Evolutionary conservation across 306 rosid species (phyloP).

Genomic region (Datisca glomerata): DNA sequence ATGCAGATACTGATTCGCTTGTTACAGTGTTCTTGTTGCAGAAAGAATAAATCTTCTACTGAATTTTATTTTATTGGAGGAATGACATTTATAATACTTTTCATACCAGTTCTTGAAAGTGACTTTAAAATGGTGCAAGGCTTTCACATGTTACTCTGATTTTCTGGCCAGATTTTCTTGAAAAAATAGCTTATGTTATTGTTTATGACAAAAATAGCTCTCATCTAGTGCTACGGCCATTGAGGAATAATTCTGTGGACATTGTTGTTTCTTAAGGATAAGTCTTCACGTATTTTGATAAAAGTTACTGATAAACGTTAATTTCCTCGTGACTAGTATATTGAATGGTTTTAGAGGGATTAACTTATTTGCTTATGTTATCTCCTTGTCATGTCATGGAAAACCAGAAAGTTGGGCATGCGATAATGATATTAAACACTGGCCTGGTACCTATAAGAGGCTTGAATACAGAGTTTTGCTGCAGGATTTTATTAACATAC

Average conservation of each 20-base stretch:
- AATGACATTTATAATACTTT: background rate
- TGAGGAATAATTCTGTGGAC: background rate
- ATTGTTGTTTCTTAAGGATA: background rate
- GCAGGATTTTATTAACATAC: no score
- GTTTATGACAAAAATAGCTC: background rate
- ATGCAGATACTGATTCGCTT: no score
- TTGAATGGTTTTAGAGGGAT: no score
- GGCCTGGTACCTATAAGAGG: no score
- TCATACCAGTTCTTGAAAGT: background rate
- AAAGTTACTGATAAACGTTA: background rate
- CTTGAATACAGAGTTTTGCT: no score
- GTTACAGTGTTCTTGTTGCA: background rate
- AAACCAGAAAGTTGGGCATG: no score
- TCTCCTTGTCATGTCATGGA: no score
- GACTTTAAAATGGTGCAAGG: background rate
- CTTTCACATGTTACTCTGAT: background rate
- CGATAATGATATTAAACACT: no score
- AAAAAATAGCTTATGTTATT: background rate
- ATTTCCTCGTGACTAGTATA: no score
- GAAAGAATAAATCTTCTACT: background rate
- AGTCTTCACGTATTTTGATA: background rate
- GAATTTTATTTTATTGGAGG: background rate
- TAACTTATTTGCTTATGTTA: no score
- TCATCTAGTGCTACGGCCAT: background rate
- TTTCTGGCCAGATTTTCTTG: background rate